These are phyloP conservation scores for Rhodotorula graminis DNA, from an alignment of 768 basidiomycete species.

Conservation along the genomic window DNA sequence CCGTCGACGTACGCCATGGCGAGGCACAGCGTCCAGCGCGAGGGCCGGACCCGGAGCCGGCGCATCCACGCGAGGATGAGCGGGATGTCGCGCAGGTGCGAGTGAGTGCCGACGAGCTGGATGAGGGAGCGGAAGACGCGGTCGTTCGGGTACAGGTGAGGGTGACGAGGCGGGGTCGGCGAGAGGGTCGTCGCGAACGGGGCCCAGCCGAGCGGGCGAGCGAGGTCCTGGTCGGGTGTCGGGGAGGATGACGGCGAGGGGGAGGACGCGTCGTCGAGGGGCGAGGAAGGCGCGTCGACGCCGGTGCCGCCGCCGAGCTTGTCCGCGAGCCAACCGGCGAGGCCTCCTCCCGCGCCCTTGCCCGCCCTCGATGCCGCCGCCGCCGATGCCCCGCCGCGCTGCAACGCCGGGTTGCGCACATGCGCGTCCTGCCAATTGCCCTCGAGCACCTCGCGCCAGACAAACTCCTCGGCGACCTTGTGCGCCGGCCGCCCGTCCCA, in stretches of 20 bases:
- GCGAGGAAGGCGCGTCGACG: neutral
- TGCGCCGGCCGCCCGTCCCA: slow-evolving; percentile 29
- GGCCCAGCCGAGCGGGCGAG: slow-evolving; percentile 6
- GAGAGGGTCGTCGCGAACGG: slow-evolving; percentile 31
- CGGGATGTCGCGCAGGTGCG: slow-evolving; percentile 10
- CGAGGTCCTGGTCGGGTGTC: too few relatives aligned
- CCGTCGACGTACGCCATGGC: slow-evolving; percentile 30
- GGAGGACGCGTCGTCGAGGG: neutral
- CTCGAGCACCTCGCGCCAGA: slow-evolving; percentile 23
- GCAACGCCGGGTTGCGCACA: slow-evolving; percentile 13
- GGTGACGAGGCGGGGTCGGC: neutral
- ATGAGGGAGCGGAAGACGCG: slow-evolving; percentile 32
- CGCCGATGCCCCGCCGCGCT: neutral
- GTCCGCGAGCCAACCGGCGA: neutral
- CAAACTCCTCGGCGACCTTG: slow-evolving; percentile 11
- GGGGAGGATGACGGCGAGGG: neutral
- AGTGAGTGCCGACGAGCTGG: slow-evolving; percentile 34
- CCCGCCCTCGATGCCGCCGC: neutral
- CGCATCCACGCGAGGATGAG: slow-evolving; percentile 32
- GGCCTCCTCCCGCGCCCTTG: neutral
- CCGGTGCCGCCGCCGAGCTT: neutral
- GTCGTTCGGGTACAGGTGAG: slow-evolving; percentile 27
- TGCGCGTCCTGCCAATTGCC: slow-evolving; percentile 20
- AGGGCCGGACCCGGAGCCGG: slow-evolving; percentile 1
- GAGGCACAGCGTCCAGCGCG: slow-evolving; percentile 15